phyloP scores from a whole-genome alignment of 2,329 filamentous ascomycete species.

The Ophiocordyceps polyrhachis-furcata region DNA sequence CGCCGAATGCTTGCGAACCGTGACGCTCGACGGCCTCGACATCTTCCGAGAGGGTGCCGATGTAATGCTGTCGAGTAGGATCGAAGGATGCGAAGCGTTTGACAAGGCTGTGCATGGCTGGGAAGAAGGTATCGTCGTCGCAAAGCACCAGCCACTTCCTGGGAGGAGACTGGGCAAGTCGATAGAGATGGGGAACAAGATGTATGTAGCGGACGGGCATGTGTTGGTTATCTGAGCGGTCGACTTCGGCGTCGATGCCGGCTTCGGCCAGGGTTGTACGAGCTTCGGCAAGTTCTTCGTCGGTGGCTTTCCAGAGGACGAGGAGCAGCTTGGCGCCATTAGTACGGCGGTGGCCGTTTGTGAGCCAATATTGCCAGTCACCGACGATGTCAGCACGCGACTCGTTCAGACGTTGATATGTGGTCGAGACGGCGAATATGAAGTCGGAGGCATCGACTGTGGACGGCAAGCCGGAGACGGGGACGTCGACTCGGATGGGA shows the following conservation, averaged over 20 bases:
- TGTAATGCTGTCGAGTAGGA: slow-evolving; percentile 31
- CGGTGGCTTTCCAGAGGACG: slow-evolving; percentile 31
- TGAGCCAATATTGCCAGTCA: slow-evolving; percentile 42
- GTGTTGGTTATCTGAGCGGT: slow-evolving; percentile 30
- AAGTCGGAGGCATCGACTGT: slow-evolving; percentile 35
- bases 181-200: slow-evolving; percentile 33
- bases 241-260: slow-evolving; percentile 40
- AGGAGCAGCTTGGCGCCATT: slow-evolving; percentile 38
- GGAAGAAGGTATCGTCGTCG: slow-evolving; percentile 49
- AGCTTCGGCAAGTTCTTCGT: slow-evolving; percentile 30
- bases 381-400: slow-evolving; percentile 30
- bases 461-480: slow-evolving; percentile 28
- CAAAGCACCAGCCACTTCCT: slow-evolving; percentile 44
- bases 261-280: slow-evolving; percentile 23
- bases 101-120: slow-evolving; percentile 34
- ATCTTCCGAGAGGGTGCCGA: slow-evolving; percentile 44
- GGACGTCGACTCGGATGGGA: slow-evolving; percentile 31
- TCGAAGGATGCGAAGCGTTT: slow-evolving; percentile 33
- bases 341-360: slow-evolving; percentile 32
- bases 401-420: slow-evolving; percentile 33
- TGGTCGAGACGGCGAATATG: slow-evolving; percentile 40
- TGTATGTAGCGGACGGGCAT: slow-evolving; percentile 41
- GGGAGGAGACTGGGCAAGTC: slow-evolving; percentile 24
- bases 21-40: slow-evolving; percentile 40
- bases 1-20: slow-evolving; percentile 44